Conservation (phyloP, 2,329 filamentous ascomycete species). For the Eutypa lata region DNA sequence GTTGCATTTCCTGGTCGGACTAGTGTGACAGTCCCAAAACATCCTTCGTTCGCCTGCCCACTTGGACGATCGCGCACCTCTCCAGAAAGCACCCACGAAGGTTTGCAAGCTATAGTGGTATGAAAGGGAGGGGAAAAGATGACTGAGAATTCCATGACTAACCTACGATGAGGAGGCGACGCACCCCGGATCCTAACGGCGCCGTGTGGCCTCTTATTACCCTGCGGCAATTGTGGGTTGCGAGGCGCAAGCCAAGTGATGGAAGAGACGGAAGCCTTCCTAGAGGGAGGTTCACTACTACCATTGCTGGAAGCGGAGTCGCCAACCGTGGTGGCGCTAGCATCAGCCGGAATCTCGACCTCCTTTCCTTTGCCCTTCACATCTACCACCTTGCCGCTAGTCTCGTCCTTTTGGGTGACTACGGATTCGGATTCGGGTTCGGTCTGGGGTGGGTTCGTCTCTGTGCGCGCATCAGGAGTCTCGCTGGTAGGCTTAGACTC, state of each 20-base stretch:
- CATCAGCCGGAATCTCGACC: slow-evolving; percentile 25
- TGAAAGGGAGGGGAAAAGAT: neutral
- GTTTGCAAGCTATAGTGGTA: neutral
- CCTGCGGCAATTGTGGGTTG: slow-evolving; percentile 46
- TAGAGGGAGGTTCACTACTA: slow-evolving; percentile 31
- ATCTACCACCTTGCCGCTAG: slow-evolving; percentile 1
- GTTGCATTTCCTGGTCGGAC: neutral
- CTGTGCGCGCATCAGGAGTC: slow-evolving; percentile 9
- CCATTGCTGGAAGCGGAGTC: slow-evolving; percentile 34
- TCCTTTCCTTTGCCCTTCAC: slow-evolving; percentile 19
- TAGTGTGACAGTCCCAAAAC: neutral
- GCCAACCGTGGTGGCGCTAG: slow-evolving; percentile 30
- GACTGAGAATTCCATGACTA: slow-evolving; percentile 22
- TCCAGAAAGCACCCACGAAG: too few species aligned
- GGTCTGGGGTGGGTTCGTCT: slow-evolving; percentile 7
- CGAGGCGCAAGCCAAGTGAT: slow-evolving; percentile 43
- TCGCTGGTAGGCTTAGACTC: neutral
- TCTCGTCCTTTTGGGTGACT: neutral
- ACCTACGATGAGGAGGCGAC: slow-evolving; percentile 50
- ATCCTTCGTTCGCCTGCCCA: neutral
- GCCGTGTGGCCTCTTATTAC: slow-evolving; percentile 42
- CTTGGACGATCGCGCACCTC: neutral
- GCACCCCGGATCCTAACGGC: slow-evolving; percentile 40
- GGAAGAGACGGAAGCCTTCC: slow-evolving; percentile 46
- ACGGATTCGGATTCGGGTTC: slow-evolving; percentile 8